phyloP scores from a whole-genome alignment of 768 basidiomycete genomes.

The Dentipellis sp. region DNA sequence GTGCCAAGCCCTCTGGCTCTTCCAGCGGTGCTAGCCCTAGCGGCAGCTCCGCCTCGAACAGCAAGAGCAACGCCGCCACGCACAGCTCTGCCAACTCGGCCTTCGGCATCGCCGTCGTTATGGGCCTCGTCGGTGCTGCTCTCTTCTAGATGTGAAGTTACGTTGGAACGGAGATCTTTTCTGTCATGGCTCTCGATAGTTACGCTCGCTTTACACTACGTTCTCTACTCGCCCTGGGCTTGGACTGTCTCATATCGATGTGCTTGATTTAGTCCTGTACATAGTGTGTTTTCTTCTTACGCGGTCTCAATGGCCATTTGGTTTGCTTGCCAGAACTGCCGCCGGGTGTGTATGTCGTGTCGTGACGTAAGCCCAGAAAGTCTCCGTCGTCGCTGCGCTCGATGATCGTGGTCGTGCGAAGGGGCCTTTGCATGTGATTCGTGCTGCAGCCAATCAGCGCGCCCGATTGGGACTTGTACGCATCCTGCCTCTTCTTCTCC shows the following conservation, averaged over 20 bases:
- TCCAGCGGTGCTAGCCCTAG: conserved; percentile 16
- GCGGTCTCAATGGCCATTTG: too few species aligned
- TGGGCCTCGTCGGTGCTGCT: conserved; percentile 43
- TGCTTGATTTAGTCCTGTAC: not conserved
- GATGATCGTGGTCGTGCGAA: too few species aligned
- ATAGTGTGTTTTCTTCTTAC: not conserved
- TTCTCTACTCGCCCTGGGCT: not conserved
- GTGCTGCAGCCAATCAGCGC: too few species aligned
- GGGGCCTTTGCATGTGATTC: too few species aligned
- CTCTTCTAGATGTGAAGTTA: conserved; percentile 28
- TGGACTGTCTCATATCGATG: not conserved
- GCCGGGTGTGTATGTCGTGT: too few species aligned
- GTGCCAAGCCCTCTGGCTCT: not conserved
- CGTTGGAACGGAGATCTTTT: not conserved
- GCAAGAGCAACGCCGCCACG: conserved; percentile 23
- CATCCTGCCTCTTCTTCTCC: too few species aligned
- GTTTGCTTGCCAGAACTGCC: too few species aligned
- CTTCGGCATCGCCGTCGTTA: conserved; percentile 37
- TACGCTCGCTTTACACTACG: not conserved
- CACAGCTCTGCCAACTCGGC: conserved; percentile 22
- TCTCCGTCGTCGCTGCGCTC: too few species aligned
- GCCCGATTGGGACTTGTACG: too few species aligned
- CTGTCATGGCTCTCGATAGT: not conserved
- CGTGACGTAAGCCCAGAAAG: too few species aligned
- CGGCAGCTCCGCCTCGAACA: conserved; percentile 16